A percentile compares a stretch with the other conserved stretches of the same genome.
Conservation (phyloP, 148 eudicot genomes). For the Tetragonia tetragonoides region DNA sequence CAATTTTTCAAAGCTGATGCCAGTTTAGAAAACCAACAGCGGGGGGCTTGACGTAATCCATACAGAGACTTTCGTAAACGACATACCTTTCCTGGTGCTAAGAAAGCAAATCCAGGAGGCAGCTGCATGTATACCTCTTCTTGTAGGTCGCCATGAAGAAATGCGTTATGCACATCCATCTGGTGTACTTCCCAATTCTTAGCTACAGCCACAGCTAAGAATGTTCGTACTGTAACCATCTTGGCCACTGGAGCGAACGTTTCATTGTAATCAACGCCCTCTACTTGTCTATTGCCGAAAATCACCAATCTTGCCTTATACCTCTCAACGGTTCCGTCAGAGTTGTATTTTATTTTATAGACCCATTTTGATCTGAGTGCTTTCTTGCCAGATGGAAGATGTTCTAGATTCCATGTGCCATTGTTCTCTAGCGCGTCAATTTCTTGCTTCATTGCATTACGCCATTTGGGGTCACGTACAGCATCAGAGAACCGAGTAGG, state of each 20-base stretch:
- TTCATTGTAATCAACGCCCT: too few species aligned
- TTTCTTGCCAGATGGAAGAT: slow-evolving; percentile 6
- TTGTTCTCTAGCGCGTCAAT: background rate
- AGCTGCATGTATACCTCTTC: too few species aligned
- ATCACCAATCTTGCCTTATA: background rate
- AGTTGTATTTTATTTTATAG: background rate
- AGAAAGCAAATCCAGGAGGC: too few species aligned
- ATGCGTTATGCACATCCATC: background rate
- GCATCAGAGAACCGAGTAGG: too few species aligned
- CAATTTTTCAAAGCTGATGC: background rate
- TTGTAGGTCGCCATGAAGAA: background rate
- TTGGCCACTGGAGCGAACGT: too few species aligned
- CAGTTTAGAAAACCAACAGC: background rate
- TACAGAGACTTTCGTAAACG: background rate
- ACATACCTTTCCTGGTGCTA: too few species aligned
- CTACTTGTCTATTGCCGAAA: background rate
- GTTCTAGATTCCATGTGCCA: slow-evolving; percentile 1
- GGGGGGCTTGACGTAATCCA: background rate
- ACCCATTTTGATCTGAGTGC: slow-evolving; percentile 1
- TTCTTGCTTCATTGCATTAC: background rate
- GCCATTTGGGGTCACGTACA: background rate
- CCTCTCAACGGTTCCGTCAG: background rate
- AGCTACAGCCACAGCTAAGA: background rate
- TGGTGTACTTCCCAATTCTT: background rate
- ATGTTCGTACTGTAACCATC: too few species aligned